These are phyloP conservation scores for Aquanectria penicillioides DNA, from an alignment of 2,329 filamentous ascomycete species.

Conservation along the genomic window DNA sequence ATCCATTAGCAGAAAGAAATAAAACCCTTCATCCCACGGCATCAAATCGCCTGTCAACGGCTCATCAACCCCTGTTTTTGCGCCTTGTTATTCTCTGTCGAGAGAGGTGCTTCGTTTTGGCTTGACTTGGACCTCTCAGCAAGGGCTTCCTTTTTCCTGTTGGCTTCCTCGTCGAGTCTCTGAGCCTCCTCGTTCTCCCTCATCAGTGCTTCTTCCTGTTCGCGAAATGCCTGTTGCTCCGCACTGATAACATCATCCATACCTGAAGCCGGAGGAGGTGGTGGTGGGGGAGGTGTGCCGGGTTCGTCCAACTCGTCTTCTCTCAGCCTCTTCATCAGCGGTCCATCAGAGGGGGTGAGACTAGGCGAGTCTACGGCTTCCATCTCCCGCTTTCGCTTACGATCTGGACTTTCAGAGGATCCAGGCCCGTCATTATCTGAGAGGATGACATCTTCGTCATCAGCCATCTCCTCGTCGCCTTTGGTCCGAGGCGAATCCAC, in stretches of 20 bases:
- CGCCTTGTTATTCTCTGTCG: conserved; percentile 12
- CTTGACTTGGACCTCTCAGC: conserved; percentile 28
- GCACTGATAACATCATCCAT: conserved; percentile 50
- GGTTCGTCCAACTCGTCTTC: conserved; percentile 55
- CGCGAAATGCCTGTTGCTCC: conserved; percentile 56
- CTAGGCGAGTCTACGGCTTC: conserved; percentile 52
- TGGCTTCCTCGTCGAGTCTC: conserved; percentile 60
- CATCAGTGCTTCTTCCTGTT: conserved; percentile 61
- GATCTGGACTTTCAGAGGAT: conserved; percentile 59
- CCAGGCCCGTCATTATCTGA: conserved; percentile 57
- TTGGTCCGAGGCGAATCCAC: conserved; percentile 34
- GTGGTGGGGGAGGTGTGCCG: conserved; percentile 59
- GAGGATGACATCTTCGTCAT: conserved; percentile 50
- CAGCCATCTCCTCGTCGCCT: conserved; percentile 30
- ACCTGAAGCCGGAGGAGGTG: conserved; percentile 56
- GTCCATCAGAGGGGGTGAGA: conserved; percentile 64
- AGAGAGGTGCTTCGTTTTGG: conserved; percentile 30
- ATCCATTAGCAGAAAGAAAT: conserved; percentile 18
- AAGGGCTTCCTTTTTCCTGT: conserved; percentile 37
- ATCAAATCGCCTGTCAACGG: conserved; percentile 1
- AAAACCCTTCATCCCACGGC: conserved; percentile 1
- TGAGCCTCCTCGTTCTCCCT: conserved; percentile 66
- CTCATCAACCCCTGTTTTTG: conserved; percentile 20
- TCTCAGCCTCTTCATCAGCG: conserved; percentile 63
- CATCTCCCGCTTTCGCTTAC: conserved; percentile 72